Evolutionary conservation across 352 stramenopile genomes (phyloP).

Genomic region (Pythium diclinum): DNA sequence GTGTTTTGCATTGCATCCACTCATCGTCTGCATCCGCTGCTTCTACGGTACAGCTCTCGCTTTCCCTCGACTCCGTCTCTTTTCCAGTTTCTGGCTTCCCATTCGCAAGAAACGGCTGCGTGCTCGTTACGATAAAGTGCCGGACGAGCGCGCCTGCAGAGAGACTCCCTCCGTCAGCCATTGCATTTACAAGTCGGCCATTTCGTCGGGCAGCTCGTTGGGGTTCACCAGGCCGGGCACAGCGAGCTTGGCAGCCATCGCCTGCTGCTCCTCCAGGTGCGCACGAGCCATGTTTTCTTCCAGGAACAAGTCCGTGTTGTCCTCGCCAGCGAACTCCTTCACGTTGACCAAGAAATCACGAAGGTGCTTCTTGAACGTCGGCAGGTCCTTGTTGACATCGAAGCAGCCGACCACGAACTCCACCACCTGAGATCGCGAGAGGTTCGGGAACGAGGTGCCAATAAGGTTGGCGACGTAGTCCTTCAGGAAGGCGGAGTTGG

Average conservation of each 20-base stretch:
- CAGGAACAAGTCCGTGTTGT: slow-evolving; percentile 96
- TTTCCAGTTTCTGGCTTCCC: not conserved
- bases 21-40: not conserved
- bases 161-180: not conserved
- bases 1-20: slow-evolving; percentile 11
- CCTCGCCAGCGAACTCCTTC: slow-evolving; percentile 97
- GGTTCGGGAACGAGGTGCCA: slow-evolving; percentile 96
- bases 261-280: slow-evolving; percentile 85
- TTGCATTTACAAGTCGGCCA: slow-evolving; percentile 69
- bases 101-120: not conserved
- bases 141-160: not conserved
- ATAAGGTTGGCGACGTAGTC: slow-evolving; percentile 97
- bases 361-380: slow-evolving; percentile 98
- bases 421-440: slow-evolving; percentile 91
- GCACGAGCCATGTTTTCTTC: slow-evolving; percentile 93
- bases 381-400: slow-evolving; percentile 96
- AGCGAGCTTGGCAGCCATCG: slow-evolving; percentile 75
- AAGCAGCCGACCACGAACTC: slow-evolving; percentile 98
- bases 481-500: slow-evolving; percentile 92
- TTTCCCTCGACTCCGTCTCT: not conserved
- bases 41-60: no score
- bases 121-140: not conserved
- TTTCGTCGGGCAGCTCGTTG: slow-evolving; percentile 88
- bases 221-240: slow-evolving; percentile 91
- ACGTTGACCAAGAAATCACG: slow-evolving; percentile 99